Evolutionary conservation across 2,329 filamentous ascomycete genomes (phyloP).

Genomic region (Monilinia laxa): DNA sequence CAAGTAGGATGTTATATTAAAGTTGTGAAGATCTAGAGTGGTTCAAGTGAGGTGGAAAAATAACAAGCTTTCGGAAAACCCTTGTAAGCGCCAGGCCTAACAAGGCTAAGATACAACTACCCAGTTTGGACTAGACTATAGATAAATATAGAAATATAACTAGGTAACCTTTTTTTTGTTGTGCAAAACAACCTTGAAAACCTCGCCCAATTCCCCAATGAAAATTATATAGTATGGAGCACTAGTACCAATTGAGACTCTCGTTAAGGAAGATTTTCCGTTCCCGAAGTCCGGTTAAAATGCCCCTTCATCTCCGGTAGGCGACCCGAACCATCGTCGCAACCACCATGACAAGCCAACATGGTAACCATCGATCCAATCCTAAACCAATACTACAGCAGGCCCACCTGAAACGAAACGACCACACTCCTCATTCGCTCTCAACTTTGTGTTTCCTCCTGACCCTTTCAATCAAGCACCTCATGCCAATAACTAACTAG

Average conservation of each 20-base stretch:
- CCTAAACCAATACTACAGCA: background rate
- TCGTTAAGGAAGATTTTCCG: background rate
- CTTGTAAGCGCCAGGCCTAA: background rate
- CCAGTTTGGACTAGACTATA: background rate
- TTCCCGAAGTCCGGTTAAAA: background rate
- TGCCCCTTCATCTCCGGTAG: background rate
- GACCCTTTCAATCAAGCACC: background rate
- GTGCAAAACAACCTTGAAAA: too few species aligned
- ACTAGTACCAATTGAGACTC: background rate
- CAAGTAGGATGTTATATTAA: slow-evolving; percentile 16
- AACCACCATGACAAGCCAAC: background rate
- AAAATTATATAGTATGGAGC: too few species aligned
- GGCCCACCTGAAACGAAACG: background rate
- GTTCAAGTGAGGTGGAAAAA: background rate
- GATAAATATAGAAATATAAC: background rate
- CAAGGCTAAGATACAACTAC: background rate
- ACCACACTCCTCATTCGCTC: background rate
- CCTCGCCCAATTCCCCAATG: too few species aligned
- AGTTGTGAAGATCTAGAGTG: slow-evolving; percentile 5
- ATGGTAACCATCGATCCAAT: background rate
- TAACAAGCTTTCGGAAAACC: slow-evolving; percentile 8
- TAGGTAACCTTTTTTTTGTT: too few species aligned
- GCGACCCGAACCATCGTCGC: background rate
- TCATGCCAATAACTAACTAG: background rate
- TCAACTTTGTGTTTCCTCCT: background rate